phyloP scores from a whole-genome alignment of 768 basidiomycete species.

The Asterophora lycoperdoides region DNA sequence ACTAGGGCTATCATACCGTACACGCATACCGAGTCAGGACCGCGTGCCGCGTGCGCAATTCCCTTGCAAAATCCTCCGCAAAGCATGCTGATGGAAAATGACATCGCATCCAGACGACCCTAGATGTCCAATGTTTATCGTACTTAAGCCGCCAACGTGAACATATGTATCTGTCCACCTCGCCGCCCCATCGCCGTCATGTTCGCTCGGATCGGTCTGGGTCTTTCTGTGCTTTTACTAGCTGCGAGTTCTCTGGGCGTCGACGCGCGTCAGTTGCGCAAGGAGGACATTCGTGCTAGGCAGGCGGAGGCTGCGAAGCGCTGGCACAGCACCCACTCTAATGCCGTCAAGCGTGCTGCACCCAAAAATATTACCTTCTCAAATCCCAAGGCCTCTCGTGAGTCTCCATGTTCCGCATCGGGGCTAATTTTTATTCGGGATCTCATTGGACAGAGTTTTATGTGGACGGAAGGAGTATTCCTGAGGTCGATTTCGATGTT shows the following conservation, averaged over 20 bases:
- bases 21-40: no score
- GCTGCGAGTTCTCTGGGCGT: conserved; percentile 14
- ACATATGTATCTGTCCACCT: neutral
- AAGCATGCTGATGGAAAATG: no score
- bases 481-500: conserved; percentile 67
- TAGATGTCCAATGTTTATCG: no score
- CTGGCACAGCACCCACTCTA: conserved; percentile 21
- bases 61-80: no score
- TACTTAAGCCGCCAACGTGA: no score
- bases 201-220: conserved; percentile 15
- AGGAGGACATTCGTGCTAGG: conserved; percentile 38
- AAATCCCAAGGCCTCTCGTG: conserved; percentile 61
- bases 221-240: conserved; percentile 13
- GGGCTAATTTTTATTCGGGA: neutral
- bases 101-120: no score
- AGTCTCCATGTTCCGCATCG: conserved; percentile 12
- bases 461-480: conserved; percentile 62
- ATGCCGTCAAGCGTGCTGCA: conserved; percentile 14
- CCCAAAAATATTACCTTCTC: conserved; percentile 68
- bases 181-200: conserved; percentile 4
- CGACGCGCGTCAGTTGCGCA: conserved; percentile 32
- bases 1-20: no score
- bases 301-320: conserved; percentile 48
- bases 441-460: conserved; percentile 50
- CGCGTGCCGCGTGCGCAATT: no score